These are phyloP conservation scores for Ophiostoma tasmaniense DNA, from an alignment of 2,329 filamentous ascomycete genomes.

Conservation along the genomic window DNA sequence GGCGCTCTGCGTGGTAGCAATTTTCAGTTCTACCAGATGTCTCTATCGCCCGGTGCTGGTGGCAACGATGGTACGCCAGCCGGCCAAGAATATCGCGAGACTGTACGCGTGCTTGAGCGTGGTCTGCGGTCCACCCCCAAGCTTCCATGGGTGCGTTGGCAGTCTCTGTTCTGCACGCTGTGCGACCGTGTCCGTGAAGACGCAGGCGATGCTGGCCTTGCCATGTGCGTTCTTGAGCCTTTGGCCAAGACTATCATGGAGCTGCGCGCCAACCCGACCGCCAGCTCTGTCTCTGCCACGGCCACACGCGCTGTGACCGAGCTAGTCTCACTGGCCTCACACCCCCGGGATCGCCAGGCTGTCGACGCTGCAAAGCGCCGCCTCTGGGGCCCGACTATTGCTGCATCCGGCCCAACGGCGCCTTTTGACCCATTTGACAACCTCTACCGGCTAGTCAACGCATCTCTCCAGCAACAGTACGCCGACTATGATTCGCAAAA, in stretches of 20 bases:
- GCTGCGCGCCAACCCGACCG: slow-evolving; percentile 23
- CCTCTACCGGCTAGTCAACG: slow-evolving; percentile 53
- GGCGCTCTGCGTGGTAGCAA: neutral
- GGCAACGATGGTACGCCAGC: slow-evolving; percentile 36
- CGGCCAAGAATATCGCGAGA: slow-evolving; percentile 61
- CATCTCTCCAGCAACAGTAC: slow-evolving; percentile 46
- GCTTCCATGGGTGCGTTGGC: slow-evolving; percentile 41
- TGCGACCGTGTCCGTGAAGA: slow-evolving; percentile 50
- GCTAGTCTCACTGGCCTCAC: slow-evolving; percentile 39
- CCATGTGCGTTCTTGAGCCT: slow-evolving; percentile 61
- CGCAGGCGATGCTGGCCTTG: slow-evolving; percentile 58
- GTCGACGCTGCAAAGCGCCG: slow-evolving; percentile 56
- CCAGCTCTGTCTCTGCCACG: slow-evolving; percentile 22
- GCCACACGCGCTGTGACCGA: slow-evolving; percentile 32
- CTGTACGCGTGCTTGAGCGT: slow-evolving; percentile 57
- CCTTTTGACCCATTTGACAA: slow-evolving; percentile 56
- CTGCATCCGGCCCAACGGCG: slow-evolving; percentile 31
- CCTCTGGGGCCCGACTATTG: slow-evolving; percentile 53
- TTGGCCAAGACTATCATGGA: slow-evolving; percentile 50
- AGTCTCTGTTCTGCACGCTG: slow-evolving; percentile 48
- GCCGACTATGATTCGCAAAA: slow-evolving; percentile 30
- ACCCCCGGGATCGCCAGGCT: slow-evolving; percentile 53
- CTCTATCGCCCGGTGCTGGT: slow-evolving; percentile 9
- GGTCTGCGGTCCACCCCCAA: slow-evolving; percentile 45
- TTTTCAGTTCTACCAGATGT: slow-evolving; percentile 13